phyloP scores from a whole-genome alignment of 495 filamentous ascomycete genomes.

The Aspergillus bridgeri region DNA sequence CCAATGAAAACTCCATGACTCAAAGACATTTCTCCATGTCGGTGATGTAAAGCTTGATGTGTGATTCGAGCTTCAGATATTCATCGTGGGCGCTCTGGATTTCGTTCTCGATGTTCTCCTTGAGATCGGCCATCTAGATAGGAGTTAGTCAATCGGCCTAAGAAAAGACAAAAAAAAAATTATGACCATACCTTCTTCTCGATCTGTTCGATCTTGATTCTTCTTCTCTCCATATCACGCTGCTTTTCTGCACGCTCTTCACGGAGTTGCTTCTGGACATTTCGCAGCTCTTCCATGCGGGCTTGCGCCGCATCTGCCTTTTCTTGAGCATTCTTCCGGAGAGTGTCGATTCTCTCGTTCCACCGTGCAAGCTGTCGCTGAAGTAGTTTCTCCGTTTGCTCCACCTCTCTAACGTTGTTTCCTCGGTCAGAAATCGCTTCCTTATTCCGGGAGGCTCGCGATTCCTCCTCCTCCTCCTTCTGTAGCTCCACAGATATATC shows the following conservation, averaged over 20 bases:
- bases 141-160: conserved; percentile 13
- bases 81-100: conserved; percentile 83
- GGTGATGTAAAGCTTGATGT: conserved; percentile 95
- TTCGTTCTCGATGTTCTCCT: conserved; percentile 94
- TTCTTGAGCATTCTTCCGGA: conserved; percentile 71
- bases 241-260: conserved; percentile 83
- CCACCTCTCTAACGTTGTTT: conserved; percentile 85
- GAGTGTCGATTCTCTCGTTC: conserved; percentile 77
- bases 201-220: conserved; percentile 91
- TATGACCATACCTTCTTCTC: conserved; percentile 82
- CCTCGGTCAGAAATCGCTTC: conserved; percentile 84
- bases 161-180: not conserved
- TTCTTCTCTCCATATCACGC: conserved; percentile 83
- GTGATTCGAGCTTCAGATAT: conserved; percentile 92
- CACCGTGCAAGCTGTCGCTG: conserved; percentile 79
- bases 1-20: conserved; percentile 25
- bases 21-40: conserved; percentile 94
- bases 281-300: conserved; percentile 85
- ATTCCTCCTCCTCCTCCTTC: conserved; percentile 86
- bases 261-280: conserved; percentile 72
- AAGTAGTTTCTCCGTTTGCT: conserved; percentile 78
- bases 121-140: conserved; percentile 87
- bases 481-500: conserved; percentile 78
- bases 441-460: conserved; percentile 70
- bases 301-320: conserved; percentile 76